phyloP scores from a whole-genome alignment of 2,329 filamentous ascomycete species.

The Aspergillus tanneri region DNA sequence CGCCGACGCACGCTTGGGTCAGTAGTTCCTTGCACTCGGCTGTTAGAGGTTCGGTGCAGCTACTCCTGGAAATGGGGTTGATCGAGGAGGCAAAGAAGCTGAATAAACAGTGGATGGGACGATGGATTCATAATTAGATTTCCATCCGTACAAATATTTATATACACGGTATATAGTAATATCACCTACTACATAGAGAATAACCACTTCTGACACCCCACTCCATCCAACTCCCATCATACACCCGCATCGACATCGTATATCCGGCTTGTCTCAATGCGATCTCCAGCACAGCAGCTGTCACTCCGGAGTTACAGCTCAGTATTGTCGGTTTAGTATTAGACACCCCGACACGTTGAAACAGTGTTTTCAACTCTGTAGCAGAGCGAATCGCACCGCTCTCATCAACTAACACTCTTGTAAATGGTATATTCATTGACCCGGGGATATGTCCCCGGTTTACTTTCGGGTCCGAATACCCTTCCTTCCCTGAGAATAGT shows the following conservation, averaged over 20 bases:
- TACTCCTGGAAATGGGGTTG: constrained; percentile 56
- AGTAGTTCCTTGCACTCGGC: constrained; percentile 32
- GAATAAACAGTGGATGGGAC: constrained; percentile 65
- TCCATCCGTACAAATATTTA: not conserved
- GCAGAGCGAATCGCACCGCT: constrained; percentile 14
- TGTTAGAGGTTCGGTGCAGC: constrained; percentile 31
- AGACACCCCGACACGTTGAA: constrained; percentile 20
- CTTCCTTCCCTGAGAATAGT: constrained; percentile 21
- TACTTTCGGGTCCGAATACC: constrained; percentile 16
- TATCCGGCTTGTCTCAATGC: constrained; percentile 23
- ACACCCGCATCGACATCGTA: constrained; percentile 21
- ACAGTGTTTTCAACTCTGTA: constrained; percentile 11
- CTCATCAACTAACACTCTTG: constrained; percentile 18
- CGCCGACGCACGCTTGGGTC: constrained; percentile 38
- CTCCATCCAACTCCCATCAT: constrained; percentile 36
- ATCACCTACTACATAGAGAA: not conserved
- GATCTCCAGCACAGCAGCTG: constrained; percentile 29
- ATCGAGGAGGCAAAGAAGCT: constrained; percentile 68
- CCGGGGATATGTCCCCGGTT: constrained; percentile 28
- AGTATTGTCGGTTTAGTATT: constrained; percentile 17
- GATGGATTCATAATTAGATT: constrained; percentile 53
- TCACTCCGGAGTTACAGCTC: constrained; percentile 34
- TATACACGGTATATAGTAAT: no score
- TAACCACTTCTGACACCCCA: constrained; percentile 18
- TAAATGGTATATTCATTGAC: constrained; percentile 28